Evolutionary conservation across 345 rosid species (phyloP).

Genomic region (Triadica sebifera): DNA sequence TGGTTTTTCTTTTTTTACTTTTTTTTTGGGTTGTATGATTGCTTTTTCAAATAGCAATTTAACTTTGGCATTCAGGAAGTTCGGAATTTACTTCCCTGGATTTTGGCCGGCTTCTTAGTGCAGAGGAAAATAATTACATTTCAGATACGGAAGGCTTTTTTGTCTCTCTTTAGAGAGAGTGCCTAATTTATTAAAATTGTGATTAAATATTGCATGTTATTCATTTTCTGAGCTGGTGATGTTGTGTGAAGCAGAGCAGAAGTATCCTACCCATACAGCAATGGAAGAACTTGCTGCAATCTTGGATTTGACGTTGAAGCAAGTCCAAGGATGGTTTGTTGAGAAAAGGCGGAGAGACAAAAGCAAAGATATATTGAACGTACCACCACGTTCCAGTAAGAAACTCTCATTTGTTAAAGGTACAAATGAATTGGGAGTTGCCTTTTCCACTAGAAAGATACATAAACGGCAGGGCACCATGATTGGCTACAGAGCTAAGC

Average conservation of each 20-base stretch:
- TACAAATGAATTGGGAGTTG: conserved; percentile 20
- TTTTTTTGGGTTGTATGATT: neutral
- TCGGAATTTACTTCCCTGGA: neutral
- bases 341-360: conserved; percentile 67
- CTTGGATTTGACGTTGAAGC: conserved; percentile 60
- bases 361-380: conserved; percentile 21
- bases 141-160: neutral
- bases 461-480: conserved; percentile 19
- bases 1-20: neutral
- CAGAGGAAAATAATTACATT: neutral
- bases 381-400: conserved; percentile 19
- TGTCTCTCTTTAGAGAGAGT: neutral
- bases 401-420: conserved; percentile 14
- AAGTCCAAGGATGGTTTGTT: conserved; percentile 73
- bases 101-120: neutral
- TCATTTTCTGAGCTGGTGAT: conserved; percentile 16
- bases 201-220: neutral
- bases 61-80: neutral
- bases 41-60: neutral
- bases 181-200: neutral
- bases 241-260: conserved; percentile 48
- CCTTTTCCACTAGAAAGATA: conserved; percentile 15
- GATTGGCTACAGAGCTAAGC: conserved; percentile 3
- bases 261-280: conserved; percentile 51
- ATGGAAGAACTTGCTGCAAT: conserved; percentile 54